A percentile compares a stretch with the other conserved stretches of the same genome.
phyloP scores from a whole-genome alignment of 495 filamentous ascomycete species.

The Trichocladium uniseriatum region DNA sequence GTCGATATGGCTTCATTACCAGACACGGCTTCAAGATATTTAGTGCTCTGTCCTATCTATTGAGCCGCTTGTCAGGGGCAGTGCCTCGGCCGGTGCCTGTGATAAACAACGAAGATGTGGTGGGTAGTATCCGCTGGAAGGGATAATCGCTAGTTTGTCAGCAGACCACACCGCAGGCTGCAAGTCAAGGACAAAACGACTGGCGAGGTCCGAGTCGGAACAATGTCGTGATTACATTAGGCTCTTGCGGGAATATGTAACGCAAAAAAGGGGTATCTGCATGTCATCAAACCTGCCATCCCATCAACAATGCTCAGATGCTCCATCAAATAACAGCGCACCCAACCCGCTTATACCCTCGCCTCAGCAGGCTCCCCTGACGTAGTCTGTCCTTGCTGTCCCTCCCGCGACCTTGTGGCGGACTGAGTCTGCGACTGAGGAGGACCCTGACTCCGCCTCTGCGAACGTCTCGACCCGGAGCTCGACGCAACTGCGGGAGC shows the following conservation, averaged over 20 bases:
- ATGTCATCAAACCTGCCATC: no score
- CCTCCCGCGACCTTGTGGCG: not conserved
- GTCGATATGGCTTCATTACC: no score
- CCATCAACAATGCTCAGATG: no score
- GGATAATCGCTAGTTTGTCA: not conserved
- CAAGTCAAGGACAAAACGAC: not conserved
- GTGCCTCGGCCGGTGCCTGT: not conserved
- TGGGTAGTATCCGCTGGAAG: not conserved
- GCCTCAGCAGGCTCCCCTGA: not conserved
- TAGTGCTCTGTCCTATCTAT: not conserved
- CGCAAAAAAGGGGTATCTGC: not conserved
- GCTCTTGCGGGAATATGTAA: not conserved
- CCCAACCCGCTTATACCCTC: no score
- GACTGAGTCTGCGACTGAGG: not conserved
- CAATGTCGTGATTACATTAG: conserved; percentile 1
- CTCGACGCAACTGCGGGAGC: not conserved
- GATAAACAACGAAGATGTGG: not conserved
- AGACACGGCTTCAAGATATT: no score
- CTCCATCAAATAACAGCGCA: no score
- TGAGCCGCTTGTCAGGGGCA: not conserved
- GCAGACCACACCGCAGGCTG: not conserved
- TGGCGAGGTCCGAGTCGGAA: not conserved
- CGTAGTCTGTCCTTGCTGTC: not conserved
- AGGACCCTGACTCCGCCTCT: not conserved
- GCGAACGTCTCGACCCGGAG: not conserved